phyloP scores from a whole-genome alignment of 179 eudicot genomes.

The Silene vulgaris region DNA sequence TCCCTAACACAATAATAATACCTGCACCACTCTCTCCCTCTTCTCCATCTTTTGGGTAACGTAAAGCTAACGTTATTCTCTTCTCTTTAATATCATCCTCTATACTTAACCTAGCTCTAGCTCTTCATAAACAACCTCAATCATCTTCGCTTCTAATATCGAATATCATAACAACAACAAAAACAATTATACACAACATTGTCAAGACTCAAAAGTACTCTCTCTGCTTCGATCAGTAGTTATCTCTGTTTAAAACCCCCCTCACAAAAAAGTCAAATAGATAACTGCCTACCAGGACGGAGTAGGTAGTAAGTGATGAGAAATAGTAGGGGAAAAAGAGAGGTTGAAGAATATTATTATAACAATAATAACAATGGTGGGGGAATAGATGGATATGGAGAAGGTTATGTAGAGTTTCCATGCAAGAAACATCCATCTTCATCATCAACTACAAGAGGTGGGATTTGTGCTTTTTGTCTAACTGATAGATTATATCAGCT shows the following conservation, averaged over 20 bases:
- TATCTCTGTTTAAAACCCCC: neutral
- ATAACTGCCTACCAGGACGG: no score
- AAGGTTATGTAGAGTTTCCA: slow-evolving; percentile 34
- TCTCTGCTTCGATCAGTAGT: no score
- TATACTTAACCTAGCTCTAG: slow-evolving; percentile 9
- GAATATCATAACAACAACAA: no score
- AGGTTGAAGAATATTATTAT: slow-evolving; percentile 36
- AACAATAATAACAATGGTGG: slow-evolving; percentile 20
- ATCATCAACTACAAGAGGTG: slow-evolving; percentile 34
- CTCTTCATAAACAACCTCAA: neutral
- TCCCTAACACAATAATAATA: slow-evolving; percentile 37
- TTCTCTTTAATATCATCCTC: neutral
- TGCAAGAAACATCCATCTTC: slow-evolving; percentile 71
- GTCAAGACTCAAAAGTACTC: no score
- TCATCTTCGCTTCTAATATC: neutral
- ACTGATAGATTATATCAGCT: slow-evolving; percentile 54
- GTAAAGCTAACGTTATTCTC: slow-evolving; percentile 48
- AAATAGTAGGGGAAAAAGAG: slow-evolving; percentile 49
- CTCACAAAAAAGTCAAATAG: neutral
- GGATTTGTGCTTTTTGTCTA: slow-evolving; percentile 70
- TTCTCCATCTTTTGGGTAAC: slow-evolving; percentile 31
- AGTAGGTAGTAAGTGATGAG: slow-evolving; percentile 36
- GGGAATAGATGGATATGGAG: slow-evolving; percentile 18
- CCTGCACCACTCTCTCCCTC: slow-evolving; percentile 23
- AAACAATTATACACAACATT: no score